phyloP scores from a whole-genome alignment of 192 early-diverging fungal species.

The Chytriomyces sp. region DNA sequence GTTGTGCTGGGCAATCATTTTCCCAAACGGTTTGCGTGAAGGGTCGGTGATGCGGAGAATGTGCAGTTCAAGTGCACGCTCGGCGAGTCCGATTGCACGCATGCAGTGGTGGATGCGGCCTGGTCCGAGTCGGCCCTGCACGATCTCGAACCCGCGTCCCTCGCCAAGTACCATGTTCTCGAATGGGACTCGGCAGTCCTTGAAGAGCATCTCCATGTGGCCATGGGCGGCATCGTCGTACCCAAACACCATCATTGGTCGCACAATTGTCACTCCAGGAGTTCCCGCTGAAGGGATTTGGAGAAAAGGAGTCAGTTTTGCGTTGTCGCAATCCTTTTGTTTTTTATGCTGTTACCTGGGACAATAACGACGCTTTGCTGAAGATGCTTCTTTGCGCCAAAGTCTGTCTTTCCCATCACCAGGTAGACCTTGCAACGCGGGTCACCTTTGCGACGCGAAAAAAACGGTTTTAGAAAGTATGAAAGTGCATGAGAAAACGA shows the following conservation, averaged over 20 bases:
- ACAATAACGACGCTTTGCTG: slow-evolving; percentile 93
- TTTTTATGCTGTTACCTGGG: slow-evolving; percentile 45
- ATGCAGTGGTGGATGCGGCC: slow-evolving; percentile 98
- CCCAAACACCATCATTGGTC: slow-evolving; percentile 88
- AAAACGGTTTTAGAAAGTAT: neutral
- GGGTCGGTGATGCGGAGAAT: slow-evolving; percentile 79
- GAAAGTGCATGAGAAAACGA: neutral
- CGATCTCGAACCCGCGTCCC: slow-evolving; percentile 97
- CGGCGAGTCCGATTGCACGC: slow-evolving; percentile 91
- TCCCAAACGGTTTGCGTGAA: slow-evolving; percentile 85
- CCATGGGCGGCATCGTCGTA: slow-evolving; percentile 97
- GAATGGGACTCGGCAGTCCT: slow-evolving; percentile 83
- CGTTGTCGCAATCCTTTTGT: neutral
- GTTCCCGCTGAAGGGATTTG: slow-evolving; percentile 58
- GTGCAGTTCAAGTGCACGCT: slow-evolving; percentile 88
- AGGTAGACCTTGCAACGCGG: slow-evolving; percentile 91
- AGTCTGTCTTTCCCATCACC: slow-evolving; percentile 88
- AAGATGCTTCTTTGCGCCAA: slow-evolving; percentile 68
- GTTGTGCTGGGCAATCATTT: slow-evolving; percentile 80
- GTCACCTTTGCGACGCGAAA: slow-evolving; percentile 49
- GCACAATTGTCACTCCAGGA: slow-evolving; percentile 80
- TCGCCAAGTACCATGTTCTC: slow-evolving; percentile 91
- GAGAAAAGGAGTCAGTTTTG: neutral
- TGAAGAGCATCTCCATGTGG: slow-evolving; percentile 92
- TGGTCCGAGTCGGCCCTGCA: slow-evolving; percentile 96